Evolutionary conservation across 148 eudicot genomes (phyloP).

Genomic region (Gaultheria prostrata): DNA sequence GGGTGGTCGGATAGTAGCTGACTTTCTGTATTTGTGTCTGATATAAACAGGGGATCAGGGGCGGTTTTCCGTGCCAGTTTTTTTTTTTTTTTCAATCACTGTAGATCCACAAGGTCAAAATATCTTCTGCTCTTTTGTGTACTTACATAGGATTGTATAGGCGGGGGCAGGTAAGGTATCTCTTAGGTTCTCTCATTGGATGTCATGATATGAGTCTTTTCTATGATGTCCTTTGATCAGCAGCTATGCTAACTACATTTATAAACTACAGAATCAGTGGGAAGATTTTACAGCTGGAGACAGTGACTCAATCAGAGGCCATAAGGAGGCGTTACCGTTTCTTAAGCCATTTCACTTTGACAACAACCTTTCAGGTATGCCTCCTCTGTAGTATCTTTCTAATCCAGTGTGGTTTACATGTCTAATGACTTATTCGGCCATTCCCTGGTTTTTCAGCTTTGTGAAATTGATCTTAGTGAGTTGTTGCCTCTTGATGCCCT

Average conservation of each 20-base stretch:
- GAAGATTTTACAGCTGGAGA: conserved; percentile 78
- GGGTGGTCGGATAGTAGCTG: neutral
- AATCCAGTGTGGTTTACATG: neutral
- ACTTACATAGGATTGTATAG: neutral
- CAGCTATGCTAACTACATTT: conserved; percentile 16
- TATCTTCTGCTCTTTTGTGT: neutral
- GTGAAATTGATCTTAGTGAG: conserved; percentile 68
- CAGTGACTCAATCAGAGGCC: conserved; percentile 90
- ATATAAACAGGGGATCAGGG: neutral
- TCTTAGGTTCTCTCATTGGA: neutral
- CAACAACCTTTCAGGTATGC: conserved; percentile 85
- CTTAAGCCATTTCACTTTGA: conserved; percentile 87
- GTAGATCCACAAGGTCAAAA: neutral
- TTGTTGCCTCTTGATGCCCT: conserved; percentile 61
- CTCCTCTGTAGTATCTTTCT: neutral
- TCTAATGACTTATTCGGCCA: neutral
- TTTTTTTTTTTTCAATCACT: neutral
- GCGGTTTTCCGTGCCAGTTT: neutral
- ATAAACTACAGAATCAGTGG: conserved; percentile 65
- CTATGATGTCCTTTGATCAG: neutral
- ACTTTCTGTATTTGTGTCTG: neutral
- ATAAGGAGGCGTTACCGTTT: conserved; percentile 87
- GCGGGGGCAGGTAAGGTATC: neutral
- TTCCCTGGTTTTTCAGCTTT: conserved; percentile 51
- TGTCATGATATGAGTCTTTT: too few species aligned